A percentile compares a stretch with the other conserved stretches of the same genome.
phyloP scores from a whole-genome alignment of 768 basidiomycete genomes.

The Rhodotorula toruloides region DNA sequence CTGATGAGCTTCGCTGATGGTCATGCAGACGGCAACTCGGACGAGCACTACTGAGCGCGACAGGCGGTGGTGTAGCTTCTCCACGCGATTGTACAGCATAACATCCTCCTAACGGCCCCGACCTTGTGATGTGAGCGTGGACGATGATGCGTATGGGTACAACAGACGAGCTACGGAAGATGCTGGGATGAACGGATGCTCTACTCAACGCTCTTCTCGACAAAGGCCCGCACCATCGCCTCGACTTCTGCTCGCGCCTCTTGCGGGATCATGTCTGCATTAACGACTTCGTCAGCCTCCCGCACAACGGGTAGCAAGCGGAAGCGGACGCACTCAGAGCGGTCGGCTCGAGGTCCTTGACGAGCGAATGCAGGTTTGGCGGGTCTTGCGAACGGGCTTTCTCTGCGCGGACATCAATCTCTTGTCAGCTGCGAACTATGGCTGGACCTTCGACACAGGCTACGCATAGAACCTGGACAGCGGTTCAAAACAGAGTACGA shows the following conservation, averaged over 20 bases:
- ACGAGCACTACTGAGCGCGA: conserved; percentile 28
- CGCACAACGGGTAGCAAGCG: neutral
- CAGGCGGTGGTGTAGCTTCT: neutral
- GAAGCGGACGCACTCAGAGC: conserved; percentile 47
- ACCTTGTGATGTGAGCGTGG: neutral
- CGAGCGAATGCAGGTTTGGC: conserved; percentile 82
- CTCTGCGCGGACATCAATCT: conserved; percentile 53
- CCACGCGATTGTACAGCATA: too few relatives aligned
- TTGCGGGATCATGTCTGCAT: conserved; percentile 21
- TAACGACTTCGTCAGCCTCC: neutral
- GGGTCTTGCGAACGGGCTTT: conserved; percentile 94
- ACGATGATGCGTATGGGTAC: neutral
- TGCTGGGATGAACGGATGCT: neutral
- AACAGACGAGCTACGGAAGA: neutral
- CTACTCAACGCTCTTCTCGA: conserved; percentile 35
- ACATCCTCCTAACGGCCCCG: too few relatives aligned
- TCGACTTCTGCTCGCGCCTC: conserved; percentile 26
- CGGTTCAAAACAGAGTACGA: too few relatives aligned
- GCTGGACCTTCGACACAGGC: neutral
- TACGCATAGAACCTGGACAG: too few relatives aligned
- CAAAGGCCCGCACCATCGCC: conserved; percentile 30
- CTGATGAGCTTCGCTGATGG: neutral
- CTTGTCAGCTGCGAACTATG: neutral
- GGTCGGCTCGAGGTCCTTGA: conserved; percentile 76
- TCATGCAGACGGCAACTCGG: conserved; percentile 37